Evolutionary conservation across 805 yeast genomes (phyloP).

Genomic region (Komagataella kurtzmanii): DNA sequence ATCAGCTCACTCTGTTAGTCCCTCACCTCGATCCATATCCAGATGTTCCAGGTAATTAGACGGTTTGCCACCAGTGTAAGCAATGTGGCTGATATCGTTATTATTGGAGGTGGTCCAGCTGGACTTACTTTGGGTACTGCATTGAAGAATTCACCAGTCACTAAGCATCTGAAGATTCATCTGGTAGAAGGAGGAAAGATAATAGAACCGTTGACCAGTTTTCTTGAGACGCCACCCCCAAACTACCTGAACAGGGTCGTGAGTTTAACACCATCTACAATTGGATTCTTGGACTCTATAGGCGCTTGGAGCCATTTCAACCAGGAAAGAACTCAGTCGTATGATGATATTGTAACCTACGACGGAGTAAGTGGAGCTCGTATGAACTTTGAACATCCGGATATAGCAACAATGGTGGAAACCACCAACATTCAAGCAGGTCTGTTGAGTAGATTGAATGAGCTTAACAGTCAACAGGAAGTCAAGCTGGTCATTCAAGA

Average conservation of each 20-base stretch:
- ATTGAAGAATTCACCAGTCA: constrained; percentile 49
- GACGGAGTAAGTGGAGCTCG: constrained; percentile 69
- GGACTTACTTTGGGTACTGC: constrained; percentile 83
- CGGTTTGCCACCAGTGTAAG: background rate
- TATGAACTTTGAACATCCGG: constrained; percentile 56
- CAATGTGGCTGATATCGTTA: constrained; percentile 48
- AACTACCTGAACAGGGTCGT: constrained; percentile 68
- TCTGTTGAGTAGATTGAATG: constrained; percentile 37
- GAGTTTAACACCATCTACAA: constrained; percentile 73
- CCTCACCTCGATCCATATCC: background rate
- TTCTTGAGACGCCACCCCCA: constrained; percentile 29
- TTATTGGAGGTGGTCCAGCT: constrained; percentile 97
- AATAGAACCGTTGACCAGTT: constrained; percentile 29
- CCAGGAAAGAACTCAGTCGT: constrained; percentile 61
- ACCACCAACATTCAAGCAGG: constrained; percentile 74
- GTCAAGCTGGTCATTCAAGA: constrained; percentile 34
- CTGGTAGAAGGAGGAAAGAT: constrained; percentile 66
- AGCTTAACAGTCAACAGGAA: constrained; percentile 18
- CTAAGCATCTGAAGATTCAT: constrained; percentile 46
- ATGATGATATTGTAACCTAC: constrained; percentile 73
- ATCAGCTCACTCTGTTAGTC: background rate
- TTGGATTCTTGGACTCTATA: constrained; percentile 47
- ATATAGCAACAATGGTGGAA: constrained; percentile 79
- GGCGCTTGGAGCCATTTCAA: constrained; percentile 68
- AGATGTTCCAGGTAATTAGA: background rate